phyloP scores from a whole-genome alignment of 345 rosid species.

The Salix purpurea region DNA sequence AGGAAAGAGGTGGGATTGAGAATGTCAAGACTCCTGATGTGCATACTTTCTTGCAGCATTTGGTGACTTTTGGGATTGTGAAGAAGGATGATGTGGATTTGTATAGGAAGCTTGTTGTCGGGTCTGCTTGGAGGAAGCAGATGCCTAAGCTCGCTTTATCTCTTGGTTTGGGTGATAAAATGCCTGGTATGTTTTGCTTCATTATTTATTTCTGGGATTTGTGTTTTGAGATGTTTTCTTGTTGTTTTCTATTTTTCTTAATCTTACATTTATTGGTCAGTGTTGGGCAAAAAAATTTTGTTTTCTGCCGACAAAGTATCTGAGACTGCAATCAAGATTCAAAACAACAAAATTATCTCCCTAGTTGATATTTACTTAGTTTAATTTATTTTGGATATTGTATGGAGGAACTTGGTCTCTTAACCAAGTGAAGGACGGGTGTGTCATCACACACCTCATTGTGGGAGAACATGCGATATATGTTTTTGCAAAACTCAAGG shows the following conservation, averaged over 20 bases:
- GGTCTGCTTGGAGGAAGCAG: conserved; percentile 97
- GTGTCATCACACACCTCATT: too few species aligned
- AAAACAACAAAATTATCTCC: not conserved
- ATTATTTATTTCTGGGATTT: not conserved
- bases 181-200: conserved; percentile 67
- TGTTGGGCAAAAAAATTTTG: not conserved
- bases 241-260: not conserved
- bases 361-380: not conserved
- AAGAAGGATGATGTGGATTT: conserved; percentile 65
- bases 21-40: conserved; percentile 96
- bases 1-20: conserved; percentile 87
- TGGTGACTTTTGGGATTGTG: conserved; percentile 91
- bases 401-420: not conserved
- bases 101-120: conserved; percentile 87
- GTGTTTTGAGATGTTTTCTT: not conserved
- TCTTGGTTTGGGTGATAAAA: conserved; percentile 82
- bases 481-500: not conserved
- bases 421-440: too few species aligned
- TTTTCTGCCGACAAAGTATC: not conserved
- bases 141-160: conserved; percentile 97
- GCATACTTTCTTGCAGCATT: conserved; percentile 91
- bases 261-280: not conserved
- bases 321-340: not conserved
- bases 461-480: too few species aligned
- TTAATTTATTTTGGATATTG: not conserved